These are phyloP conservation scores for Sarocladium kiliense DNA, from an alignment of 2,329 filamentous ascomycete genomes.

Conservation along the genomic window DNA sequence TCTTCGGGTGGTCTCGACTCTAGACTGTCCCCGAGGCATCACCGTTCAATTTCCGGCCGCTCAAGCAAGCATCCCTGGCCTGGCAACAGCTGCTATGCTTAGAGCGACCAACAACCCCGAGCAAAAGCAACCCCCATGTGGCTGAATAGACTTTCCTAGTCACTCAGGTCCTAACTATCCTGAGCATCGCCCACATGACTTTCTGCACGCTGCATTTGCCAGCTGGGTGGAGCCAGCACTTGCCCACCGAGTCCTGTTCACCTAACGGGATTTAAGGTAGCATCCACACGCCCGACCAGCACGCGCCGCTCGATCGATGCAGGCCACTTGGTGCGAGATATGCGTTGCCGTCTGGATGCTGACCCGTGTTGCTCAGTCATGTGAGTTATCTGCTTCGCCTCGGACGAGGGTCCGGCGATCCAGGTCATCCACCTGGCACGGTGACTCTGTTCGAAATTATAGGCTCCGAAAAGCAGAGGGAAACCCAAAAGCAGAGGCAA, in stretches of 20 bases:
- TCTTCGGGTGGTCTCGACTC: too few relatives aligned
- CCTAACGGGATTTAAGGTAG: not conserved
- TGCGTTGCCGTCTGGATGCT: not conserved
- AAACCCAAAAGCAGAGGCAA: too few relatives aligned
- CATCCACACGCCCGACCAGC: not conserved
- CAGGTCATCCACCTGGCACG: not conserved
- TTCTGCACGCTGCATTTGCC: not conserved
- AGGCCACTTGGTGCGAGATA: not conserved
- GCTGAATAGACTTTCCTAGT: slow-evolving; percentile 6
- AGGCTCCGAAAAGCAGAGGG: too few relatives aligned
- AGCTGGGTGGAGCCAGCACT: not conserved
- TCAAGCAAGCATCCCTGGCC: too few relatives aligned
- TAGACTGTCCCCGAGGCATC: not conserved
- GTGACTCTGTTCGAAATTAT: too few relatives aligned
- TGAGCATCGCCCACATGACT: not conserved
- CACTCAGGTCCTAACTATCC: not conserved
- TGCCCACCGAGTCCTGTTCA: not conserved
- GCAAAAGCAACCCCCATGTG: not conserved
- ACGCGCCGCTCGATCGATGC: not conserved
- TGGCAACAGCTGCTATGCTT: not conserved
- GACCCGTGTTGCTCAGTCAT: not conserved
- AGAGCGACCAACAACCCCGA: not conserved
- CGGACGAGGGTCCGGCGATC: not conserved
- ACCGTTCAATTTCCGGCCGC: not conserved
- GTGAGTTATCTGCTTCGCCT: not conserved